Conservation (phyloP, 2,329 filamentous ascomycete genomes). For the Lachnellula occidentalis region DNA sequence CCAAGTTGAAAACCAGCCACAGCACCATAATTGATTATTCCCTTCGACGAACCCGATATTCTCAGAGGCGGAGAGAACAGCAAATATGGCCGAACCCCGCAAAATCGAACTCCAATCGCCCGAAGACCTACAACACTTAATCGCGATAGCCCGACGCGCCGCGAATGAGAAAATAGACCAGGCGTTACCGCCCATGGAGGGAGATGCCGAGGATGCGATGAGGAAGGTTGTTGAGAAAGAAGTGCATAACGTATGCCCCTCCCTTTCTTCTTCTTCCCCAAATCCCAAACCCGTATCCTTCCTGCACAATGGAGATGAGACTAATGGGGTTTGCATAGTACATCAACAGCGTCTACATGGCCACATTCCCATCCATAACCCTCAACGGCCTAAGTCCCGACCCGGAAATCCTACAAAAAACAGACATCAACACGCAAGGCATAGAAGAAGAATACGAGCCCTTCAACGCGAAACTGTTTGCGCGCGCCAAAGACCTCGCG, state of each 20-base stretch:
- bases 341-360: conserved; percentile 54
- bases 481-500: conserved; percentile 54
- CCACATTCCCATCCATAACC: conserved; percentile 53
- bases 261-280: background rate
- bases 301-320: background rate
- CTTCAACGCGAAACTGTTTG: conserved; percentile 54
- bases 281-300: background rate
- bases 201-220: conserved; percentile 55
- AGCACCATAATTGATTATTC: background rate
- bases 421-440: background rate
- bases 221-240: conserved; percentile 53
- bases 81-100: conserved; percentile 47
- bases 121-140: conserved; percentile 65
- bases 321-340: conserved; percentile 40
- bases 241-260: conserved; percentile 47
- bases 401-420: conserved; percentile 30
- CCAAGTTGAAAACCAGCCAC: background rate
- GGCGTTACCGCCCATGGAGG: conserved; percentile 60
- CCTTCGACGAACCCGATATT: background rate
- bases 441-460: conserved; percentile 48
- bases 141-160: conserved; percentile 62
- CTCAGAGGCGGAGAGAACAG: background rate
- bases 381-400: conserved; percentile 52
- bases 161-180: conserved; percentile 62
- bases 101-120: conserved; percentile 76